phyloP scores from a whole-genome alignment of 1,284 basidiomycete species.

The Earliella scabrosa region DNA sequence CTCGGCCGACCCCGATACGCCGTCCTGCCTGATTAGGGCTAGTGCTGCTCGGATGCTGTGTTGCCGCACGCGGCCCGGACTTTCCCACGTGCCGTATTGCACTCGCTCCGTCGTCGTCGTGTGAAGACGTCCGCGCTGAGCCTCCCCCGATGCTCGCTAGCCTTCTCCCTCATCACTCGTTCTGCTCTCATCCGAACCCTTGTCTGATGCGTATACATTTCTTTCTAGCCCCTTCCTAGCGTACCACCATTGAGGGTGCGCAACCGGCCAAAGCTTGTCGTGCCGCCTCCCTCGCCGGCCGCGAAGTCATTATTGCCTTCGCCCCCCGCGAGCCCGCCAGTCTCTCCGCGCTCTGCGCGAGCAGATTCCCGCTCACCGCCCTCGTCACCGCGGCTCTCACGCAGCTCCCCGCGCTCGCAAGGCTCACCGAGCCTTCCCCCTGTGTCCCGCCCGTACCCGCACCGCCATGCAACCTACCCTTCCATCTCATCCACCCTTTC shows the following conservation, averaged over 20 bases:
- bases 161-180: neutral
- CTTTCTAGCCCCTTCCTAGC: slow-evolving; percentile 20
- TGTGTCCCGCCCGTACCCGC: slow-evolving; percentile 4
- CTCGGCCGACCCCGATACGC: slow-evolving; percentile 3
- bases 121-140: neutral
- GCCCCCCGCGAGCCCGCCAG: slow-evolving; percentile 5
- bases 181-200: neutral
- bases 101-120: neutral
- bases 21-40: neutral
- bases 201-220: slow-evolving; percentile 5
- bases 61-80: neutral
- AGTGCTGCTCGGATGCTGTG: neutral
- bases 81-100: neutral
- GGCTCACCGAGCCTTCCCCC: slow-evolving; percentile 6
- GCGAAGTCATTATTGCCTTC: slow-evolving; percentile 6
- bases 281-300: slow-evolving; percentile 21
- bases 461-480: slow-evolving; percentile 34
- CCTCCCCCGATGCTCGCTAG: slow-evolving; percentile 1
- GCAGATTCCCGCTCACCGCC: slow-evolving; percentile 20
- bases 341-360: slow-evolving; percentile 6
- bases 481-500: slow-evolving; percentile 38
- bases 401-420: slow-evolving; percentile 17
- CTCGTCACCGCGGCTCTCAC: slow-evolving; percentile 20
- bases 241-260: slow-evolving; percentile 18
- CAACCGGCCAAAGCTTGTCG: slow-evolving; percentile 18